Conservation (phyloP, 805 yeast genomes). For the Priceomyces medius region DNA sequence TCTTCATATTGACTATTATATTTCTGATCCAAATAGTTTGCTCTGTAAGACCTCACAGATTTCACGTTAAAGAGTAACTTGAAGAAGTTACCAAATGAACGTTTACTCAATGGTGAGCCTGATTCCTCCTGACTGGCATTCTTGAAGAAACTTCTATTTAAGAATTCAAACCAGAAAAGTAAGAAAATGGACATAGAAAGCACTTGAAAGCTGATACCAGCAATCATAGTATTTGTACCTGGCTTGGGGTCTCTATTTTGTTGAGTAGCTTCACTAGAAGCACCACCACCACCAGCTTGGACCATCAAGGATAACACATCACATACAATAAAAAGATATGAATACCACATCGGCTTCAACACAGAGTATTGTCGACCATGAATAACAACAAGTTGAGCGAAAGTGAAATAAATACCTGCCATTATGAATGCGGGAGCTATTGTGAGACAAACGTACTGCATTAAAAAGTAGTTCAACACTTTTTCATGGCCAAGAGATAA, state of each 20-base stretch:
- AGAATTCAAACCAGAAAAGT: constrained; percentile 35
- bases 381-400: constrained; percentile 40
- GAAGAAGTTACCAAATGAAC: constrained; percentile 24
- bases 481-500: constrained; percentile 25
- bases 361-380: constrained; percentile 38
- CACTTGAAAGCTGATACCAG: constrained; percentile 39
- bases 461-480: constrained; percentile 20
- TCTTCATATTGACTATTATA: constrained; percentile 27
- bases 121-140: constrained; percentile 10
- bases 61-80: constrained; percentile 26
- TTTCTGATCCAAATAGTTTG: constrained; percentile 23
- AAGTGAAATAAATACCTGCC: constrained; percentile 42
- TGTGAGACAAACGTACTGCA: constrained; percentile 37
- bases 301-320: constrained; percentile 38
- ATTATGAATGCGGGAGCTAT: constrained; percentile 43
- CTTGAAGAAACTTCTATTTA: constrained; percentile 31
- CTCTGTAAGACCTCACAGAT: constrained; percentile 22
- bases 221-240: constrained; percentile 38
- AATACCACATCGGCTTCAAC: constrained; percentile 43
- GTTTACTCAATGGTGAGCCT: constrained; percentile 17
- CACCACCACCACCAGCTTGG: constrained; percentile 43
- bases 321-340: constrained; percentile 38
- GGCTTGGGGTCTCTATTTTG: constrained; percentile 21
- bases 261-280: constrained; percentile 29
- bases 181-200: constrained; percentile 38